Base-by-base conservation (phyloP, 441 rosid genomes). In the Bocquillonia castaneifolia region DNA sequence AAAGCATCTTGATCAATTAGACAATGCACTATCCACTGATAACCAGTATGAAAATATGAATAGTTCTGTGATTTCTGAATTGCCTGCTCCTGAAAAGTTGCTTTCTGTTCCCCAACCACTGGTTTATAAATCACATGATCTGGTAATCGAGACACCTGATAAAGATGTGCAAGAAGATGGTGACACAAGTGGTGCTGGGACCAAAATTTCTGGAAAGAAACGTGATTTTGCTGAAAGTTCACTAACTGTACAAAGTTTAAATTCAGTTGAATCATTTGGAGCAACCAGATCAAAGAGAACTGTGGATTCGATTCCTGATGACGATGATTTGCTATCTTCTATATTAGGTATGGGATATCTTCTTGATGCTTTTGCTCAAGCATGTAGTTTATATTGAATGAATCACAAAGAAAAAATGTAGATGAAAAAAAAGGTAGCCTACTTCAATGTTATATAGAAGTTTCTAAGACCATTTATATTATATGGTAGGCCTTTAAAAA, bases 281-380 rank as follows among this genome's bases (percentile, higher is more conserved):
- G 72, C 79, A 68, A 73, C 77, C 29, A 77, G 48, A 70, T 84
- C 86, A 32, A 86, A 80, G 79, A 82, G 81, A 83, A 88, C 83
- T 17, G 80, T 77, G 51, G 86, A 77, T 62, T 89, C 89, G 58
- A 68, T 95, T 83, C 99, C 99, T 68, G 94, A 88, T 76, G 99
- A 95, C 60, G 97, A 95, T 64, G 99, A 95, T 73, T 72, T 95
- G 77, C 73, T 95, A 59, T 92, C 98, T 75, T 95, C 99, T 64
- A 95, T 95, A 78, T 76, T 95, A 87, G 98, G 99, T 95, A 92
- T 62, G 20, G 18, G 6, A 12, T 44, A 39, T 44, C 65, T 39
- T 36, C 51, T 32, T 63, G 53, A 20, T 54, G 15, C 67, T 34
- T 70, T 32, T 7, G 13, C 9, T 14, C 26, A 20, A 39, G 63